Conservation (phyloP, 495 filamentous ascomycete species). For the Penicillium subrubescens region DNA sequence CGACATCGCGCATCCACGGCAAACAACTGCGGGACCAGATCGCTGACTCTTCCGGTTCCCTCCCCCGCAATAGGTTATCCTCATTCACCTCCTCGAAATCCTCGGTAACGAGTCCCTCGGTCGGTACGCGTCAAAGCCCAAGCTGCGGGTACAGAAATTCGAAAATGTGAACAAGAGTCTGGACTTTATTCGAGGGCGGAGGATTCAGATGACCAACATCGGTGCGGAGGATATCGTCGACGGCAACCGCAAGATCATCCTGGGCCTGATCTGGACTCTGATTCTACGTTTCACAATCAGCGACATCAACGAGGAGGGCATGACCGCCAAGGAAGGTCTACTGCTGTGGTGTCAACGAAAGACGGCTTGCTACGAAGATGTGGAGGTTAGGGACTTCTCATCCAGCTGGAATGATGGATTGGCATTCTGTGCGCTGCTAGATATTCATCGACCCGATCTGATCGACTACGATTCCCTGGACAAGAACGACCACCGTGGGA, state of each 20-base stretch:
- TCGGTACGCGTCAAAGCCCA: slow-evolving; percentile 92
- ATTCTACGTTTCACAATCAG: slow-evolving; percentile 98
- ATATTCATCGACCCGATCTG: slow-evolving; percentile 95
- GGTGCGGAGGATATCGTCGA: slow-evolving; percentile 98
- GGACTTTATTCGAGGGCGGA: slow-evolving; percentile 85
- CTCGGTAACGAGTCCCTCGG: slow-evolving; percentile 91
- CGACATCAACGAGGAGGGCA: slow-evolving; percentile 96
- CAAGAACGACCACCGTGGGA: slow-evolving; percentile 91
- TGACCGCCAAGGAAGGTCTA: slow-evolving; percentile 96
- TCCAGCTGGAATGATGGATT: slow-evolving; percentile 95
- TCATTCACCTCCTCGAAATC: slow-evolving; percentile 96
- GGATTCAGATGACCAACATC: slow-evolving; percentile 97
- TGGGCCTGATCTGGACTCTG: slow-evolving; percentile 95
- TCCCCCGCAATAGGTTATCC: slow-evolving; percentile 63
- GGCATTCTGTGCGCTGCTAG: slow-evolving; percentile 93
- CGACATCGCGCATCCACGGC: not conserved
- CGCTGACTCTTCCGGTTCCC: not conserved
- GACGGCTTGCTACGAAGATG: slow-evolving; percentile 96
- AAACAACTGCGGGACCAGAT: not conserved
- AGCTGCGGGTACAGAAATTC: slow-evolving; percentile 94
- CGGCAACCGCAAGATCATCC: slow-evolving; percentile 95
- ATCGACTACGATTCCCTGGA: slow-evolving; percentile 95
- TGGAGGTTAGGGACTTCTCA: slow-evolving; percentile 92
- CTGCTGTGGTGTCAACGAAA: slow-evolving; percentile 97
- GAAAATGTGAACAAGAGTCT: slow-evolving; percentile 97